These are phyloP conservation scores for Aphanomyces astaci DNA, from an alignment of 352 stramenopile genomes.

Conservation along the genomic window DNA sequence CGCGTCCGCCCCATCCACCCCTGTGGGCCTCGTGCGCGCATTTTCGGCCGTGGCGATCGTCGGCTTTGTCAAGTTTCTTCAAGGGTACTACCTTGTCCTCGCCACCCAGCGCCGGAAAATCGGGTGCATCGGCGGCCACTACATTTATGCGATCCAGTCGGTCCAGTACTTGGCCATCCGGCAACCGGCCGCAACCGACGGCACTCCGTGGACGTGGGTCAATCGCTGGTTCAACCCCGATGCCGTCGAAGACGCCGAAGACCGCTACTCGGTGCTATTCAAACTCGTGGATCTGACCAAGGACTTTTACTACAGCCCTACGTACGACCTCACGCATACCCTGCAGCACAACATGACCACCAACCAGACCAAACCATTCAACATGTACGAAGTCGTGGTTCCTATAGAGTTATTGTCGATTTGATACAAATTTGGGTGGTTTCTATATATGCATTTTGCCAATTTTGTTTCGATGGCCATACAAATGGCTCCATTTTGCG, in stretches of 20 bases:
- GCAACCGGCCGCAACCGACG: slow-evolving; percentile 35
- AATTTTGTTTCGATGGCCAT: too few relatives aligned
- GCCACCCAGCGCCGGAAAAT: slow-evolving; percentile 96
- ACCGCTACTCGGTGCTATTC: slow-evolving; percentile 94
- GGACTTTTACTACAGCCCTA: slow-evolving; percentile 99
- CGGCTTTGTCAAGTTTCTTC: slow-evolving; percentile 96
- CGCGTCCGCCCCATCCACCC: not conserved
- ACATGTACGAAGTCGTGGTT: slow-evolving; percentile 91
- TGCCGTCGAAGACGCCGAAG: slow-evolving; percentile 74
- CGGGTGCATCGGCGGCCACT: slow-evolving; percentile 92
- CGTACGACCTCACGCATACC: slow-evolving; percentile 96
- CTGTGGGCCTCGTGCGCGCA: slow-evolving; percentile 37
- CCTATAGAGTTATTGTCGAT: not conserved
- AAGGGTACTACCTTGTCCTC: slow-evolving; percentile 98
- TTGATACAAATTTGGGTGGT: too few relatives aligned
- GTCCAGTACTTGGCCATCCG: slow-evolving; percentile 88
- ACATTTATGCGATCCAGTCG: slow-evolving; percentile 96
- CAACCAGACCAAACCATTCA: slow-evolving; percentile 64
- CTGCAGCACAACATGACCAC: slow-evolving; percentile 97
- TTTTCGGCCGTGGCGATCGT: slow-evolving; percentile 95
- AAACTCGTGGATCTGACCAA: slow-evolving; percentile 98
- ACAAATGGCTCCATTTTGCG: too few relatives aligned
- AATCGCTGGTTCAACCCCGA: slow-evolving; percentile 81
- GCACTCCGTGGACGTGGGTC: slow-evolving; percentile 46
- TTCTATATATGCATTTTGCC: too few relatives aligned